phyloP scores from a whole-genome alignment of 2,329 filamentous ascomycete species.

The Botryosphaeria dothidea region DNA sequence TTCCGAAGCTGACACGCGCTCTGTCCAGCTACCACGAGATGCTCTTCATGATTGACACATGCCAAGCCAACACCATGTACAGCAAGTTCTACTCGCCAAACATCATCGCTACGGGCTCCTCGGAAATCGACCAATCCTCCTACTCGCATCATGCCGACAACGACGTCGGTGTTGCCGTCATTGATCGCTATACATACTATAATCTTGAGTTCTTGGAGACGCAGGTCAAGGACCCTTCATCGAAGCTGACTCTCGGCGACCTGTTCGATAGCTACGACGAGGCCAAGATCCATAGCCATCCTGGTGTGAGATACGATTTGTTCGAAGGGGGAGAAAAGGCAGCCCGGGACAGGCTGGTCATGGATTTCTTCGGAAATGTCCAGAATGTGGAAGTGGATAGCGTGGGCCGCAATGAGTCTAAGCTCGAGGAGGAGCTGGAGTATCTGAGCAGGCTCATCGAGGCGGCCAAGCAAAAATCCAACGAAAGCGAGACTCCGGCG shows the following conservation, averaged over 20 bases:
- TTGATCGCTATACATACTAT: constrained; percentile 98
- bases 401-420: constrained; percentile 46
- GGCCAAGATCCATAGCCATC: constrained; percentile 89
- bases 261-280: constrained; percentile 96
- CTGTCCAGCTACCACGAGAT: constrained; percentile 81
- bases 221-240: constrained; percentile 80
- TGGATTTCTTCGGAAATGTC: constrained; percentile 98
- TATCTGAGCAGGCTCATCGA: constrained; percentile 66
- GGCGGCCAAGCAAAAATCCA: constrained; percentile 47
- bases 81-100: constrained; percentile 97
- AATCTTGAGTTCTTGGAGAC: constrained; percentile 95
- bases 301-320: constrained; percentile 92
- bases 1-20: not conserved
- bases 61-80: constrained; percentile 99
- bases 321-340: constrained; percentile 80
- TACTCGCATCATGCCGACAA: constrained; percentile 98
- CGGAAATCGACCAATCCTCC: constrained; percentile 90
- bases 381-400: constrained; percentile 89
- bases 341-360: constrained; percentile 78
- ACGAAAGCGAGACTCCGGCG: constrained; percentile 30
- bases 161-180: constrained; percentile 96
- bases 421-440: constrained; percentile 69
- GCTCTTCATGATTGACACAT: constrained; percentile 99
- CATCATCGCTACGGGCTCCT: constrained; percentile 96
- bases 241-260: constrained; percentile 87